Conservation (phyloP, 305 asterid genomes). For the Striga hermonthica region DNA sequence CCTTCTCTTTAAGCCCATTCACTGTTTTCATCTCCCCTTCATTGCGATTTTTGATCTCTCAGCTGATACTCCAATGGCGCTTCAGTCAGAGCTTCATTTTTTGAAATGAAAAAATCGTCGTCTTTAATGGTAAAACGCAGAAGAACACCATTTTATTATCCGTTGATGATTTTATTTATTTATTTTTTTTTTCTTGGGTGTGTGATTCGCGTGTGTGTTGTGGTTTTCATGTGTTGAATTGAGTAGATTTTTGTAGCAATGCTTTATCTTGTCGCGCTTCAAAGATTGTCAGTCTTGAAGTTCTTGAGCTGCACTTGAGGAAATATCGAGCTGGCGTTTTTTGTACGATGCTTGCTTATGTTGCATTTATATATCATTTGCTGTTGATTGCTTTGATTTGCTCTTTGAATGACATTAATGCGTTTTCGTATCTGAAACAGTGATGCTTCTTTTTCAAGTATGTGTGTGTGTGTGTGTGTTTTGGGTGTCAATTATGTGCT, state of each 20-base stretch:
- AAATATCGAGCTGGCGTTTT: conserved; percentile 37
- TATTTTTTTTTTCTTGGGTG: not conserved
- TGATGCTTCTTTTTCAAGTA: not conserved
- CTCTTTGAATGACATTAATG: conserved; percentile 20
- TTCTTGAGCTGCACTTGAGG: conserved; percentile 32
- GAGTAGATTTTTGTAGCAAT: conserved; percentile 19
- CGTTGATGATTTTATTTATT: not conserved
- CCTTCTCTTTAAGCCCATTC: conserved; percentile 19
- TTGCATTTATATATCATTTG: not conserved
- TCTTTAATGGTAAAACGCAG: conserved; percentile 25
- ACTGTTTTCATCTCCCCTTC: conserved; percentile 19
- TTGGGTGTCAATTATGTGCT: conserved; percentile 3
- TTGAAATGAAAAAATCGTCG: conserved; percentile 16
- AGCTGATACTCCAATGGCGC: conserved; percentile 33
- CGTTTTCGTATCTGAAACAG: conserved; percentile 9
- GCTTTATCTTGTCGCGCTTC: conserved; percentile 1
- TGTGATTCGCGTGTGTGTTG: conserved; percentile 34
- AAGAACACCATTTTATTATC: not conserved
- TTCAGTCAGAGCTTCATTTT: conserved; percentile 22
- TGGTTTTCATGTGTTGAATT: conserved; percentile 20
- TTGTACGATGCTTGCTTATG: conserved; percentile 28
- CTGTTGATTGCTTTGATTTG: not conserved
- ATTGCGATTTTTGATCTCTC: conserved; percentile 42
- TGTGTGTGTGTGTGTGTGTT: too few species aligned
- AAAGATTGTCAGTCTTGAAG: not conserved